Conservation (phyloP, 2,329 filamentous ascomycete species). For the Teratosphaeria destructans region DNA sequence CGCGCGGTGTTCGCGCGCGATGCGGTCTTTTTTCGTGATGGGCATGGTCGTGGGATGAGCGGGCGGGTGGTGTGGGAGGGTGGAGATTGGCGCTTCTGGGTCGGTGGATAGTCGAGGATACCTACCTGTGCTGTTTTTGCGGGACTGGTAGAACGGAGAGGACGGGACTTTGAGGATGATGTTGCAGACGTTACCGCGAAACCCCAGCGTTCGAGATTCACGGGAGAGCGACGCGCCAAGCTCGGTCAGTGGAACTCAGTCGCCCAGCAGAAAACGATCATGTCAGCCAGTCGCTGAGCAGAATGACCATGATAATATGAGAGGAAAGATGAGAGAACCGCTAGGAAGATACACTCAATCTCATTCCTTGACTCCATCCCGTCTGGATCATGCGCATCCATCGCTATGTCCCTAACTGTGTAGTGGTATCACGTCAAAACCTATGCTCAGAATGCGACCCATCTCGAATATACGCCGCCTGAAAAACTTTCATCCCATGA, state of each 20-base stretch:
- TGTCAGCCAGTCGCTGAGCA: no score
- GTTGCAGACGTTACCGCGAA: neutral
- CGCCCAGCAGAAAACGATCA: no score
- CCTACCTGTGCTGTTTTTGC: neutral
- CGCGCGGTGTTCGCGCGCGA: slow-evolving; percentile 46
- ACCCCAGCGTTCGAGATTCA: neutral
- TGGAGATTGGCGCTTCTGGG: neutral
- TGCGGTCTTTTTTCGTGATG: slow-evolving; percentile 42
- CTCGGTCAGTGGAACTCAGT: no score
- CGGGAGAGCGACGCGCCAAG: neutral
- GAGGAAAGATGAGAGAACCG: no score
- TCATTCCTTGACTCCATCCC: neutral
- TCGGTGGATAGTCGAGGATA: neutral
- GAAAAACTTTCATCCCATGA: neutral
- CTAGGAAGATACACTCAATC: neutral
- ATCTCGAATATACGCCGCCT: neutral
- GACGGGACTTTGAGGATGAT: neutral
- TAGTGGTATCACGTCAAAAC: neutral
- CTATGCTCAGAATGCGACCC: neutral
- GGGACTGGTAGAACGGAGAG: neutral
- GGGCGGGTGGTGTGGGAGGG: neutral
- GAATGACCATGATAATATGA: no score
- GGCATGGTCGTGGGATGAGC: slow-evolving; percentile 28
- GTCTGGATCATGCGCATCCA: neutral
- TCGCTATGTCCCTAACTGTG: neutral